Percentiles rank a stretch among this genome's conserved stretches.
These are phyloP conservation scores for Exidia glandulosa DNA, from an alignment of 768 basidiomycete genomes.

Conservation along the genomic window DNA sequence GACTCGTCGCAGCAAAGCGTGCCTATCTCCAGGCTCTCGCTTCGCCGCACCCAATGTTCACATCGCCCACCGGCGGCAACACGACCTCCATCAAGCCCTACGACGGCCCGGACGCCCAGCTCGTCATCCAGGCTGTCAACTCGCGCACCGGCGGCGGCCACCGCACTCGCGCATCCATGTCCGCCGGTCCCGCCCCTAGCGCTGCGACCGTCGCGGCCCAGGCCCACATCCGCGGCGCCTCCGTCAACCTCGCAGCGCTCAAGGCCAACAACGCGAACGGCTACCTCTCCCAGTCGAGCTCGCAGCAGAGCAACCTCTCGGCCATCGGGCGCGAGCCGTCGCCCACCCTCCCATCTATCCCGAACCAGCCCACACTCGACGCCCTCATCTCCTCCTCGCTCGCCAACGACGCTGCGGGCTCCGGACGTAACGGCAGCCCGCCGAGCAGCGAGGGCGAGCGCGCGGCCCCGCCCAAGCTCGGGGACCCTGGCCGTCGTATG, in stretches of 20 bases:
- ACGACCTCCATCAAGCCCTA: slow-evolving; percentile 77
- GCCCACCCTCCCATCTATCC: slow-evolving; percentile 70
- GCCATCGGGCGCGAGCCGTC: slow-evolving; percentile 51
- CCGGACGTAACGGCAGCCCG: not conserved
- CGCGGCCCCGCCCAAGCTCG: slow-evolving; percentile 67
- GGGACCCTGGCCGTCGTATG: slow-evolving; percentile 84
- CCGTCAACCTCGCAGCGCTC: slow-evolving; percentile 3
- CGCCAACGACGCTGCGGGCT: slow-evolving; percentile 38
- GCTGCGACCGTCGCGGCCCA: slow-evolving; percentile 21
- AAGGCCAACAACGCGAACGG: too few species aligned
- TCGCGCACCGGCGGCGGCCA: slow-evolving; percentile 54
- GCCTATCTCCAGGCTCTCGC: slow-evolving; percentile 88
- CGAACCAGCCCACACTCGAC: slow-evolving; percentile 76
- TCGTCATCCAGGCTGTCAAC: slow-evolving; percentile 74
- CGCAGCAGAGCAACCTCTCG: slow-evolving; percentile 6
- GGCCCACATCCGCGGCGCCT: slow-evolving; percentile 13
- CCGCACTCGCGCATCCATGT: slow-evolving; percentile 45
- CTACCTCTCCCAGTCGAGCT: not conserved
- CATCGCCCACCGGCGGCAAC: slow-evolving; percentile 39
- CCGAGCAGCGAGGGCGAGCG: not conserved
- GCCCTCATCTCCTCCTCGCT: slow-evolving; percentile 71
- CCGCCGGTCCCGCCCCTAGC: slow-evolving; percentile 19
- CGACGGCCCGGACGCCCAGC: slow-evolving; percentile 86
- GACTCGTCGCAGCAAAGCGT: slow-evolving; percentile 74
- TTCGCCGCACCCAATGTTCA: slow-evolving; percentile 62